Conservation (phyloP, 495 filamentous ascomycete genomes). For the Aspergillus ellipticus region DNA sequence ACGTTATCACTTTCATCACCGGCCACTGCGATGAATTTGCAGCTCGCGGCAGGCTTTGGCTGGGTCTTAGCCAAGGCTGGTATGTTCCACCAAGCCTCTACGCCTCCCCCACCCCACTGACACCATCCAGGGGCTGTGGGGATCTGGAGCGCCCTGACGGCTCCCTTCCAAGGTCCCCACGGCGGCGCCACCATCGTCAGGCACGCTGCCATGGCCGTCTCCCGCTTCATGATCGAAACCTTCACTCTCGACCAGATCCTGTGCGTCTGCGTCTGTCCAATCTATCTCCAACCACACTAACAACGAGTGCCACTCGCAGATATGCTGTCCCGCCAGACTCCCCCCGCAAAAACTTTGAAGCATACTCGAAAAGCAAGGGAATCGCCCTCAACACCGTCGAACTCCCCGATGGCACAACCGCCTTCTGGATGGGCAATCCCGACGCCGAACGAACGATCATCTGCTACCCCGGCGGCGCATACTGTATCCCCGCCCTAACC, state of each 20-base stretch:
- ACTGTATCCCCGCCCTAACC: not conserved
- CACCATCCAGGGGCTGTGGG: not conserved
- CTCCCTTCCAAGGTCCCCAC: not conserved
- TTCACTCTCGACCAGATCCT: not conserved
- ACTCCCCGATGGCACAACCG: not conserved
- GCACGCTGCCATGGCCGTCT: not conserved
- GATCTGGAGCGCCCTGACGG: not conserved
- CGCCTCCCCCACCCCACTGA: no score
- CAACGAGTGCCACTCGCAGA: not conserved
- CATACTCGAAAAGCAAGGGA: not conserved
- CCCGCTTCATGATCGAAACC: not conserved
- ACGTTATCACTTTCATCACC: no score
- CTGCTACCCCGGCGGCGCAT: not conserved
- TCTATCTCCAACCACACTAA: not conserved
- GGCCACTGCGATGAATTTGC: no score
- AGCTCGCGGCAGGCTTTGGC: no score
- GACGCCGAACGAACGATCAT: not conserved
- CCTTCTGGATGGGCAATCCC: not conserved
- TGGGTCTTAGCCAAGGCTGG: not conserved
- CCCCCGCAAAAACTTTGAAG: not conserved
- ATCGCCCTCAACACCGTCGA: not conserved
- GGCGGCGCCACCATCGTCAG: not conserved
- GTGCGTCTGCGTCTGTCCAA: not conserved
- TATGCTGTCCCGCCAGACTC: not conserved
- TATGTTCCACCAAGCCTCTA: not conserved